Evolutionary conservation across 2,329 filamentous ascomycete genomes (phyloP).

Genomic region (Pezicula radicicola): DNA sequence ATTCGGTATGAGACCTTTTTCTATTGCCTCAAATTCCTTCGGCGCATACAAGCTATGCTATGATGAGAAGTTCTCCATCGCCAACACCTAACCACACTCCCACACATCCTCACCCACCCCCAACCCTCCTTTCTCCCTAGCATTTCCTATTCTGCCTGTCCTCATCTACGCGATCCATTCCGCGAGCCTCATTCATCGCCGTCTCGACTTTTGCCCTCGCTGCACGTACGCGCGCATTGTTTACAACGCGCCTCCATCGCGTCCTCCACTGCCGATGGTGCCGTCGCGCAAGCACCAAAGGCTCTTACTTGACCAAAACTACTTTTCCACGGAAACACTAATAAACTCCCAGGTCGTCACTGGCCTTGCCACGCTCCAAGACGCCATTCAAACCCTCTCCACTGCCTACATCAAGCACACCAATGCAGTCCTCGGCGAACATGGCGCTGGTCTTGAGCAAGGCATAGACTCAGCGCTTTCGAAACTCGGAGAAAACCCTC

Average conservation of each 20-base stretch:
- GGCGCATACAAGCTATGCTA: too few species aligned
- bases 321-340: constrained; percentile 21
- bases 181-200: constrained; percentile 6
- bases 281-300: constrained; percentile 11
- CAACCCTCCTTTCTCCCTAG: constrained; percentile 8
- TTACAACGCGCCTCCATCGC: constrained; percentile 16
- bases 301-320: constrained; percentile 11
- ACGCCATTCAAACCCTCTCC: constrained; percentile 75
- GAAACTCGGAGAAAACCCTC: constrained; percentile 22
- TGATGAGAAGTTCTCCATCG: constrained; percentile 3
- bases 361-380: constrained; percentile 75
- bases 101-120: constrained; percentile 8
- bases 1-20: constrained; percentile 62
- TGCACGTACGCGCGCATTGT: constrained; percentile 24
- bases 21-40: constrained; percentile 10
- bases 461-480: constrained; percentile 41
- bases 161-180: constrained; percentile 17
- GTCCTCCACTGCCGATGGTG: constrained; percentile 5
- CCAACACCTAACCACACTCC: constrained; percentile 20
- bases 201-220: constrained; percentile 10
- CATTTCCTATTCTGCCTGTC: constrained; percentile 11
- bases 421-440: constrained; percentile 73
- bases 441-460: constrained; percentile 35
- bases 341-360: constrained; percentile 60
- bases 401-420: constrained; percentile 86